Base-by-base conservation (phyloP, 1,139 yeast genomes). In the Scheffersomyces titani region DNA sequence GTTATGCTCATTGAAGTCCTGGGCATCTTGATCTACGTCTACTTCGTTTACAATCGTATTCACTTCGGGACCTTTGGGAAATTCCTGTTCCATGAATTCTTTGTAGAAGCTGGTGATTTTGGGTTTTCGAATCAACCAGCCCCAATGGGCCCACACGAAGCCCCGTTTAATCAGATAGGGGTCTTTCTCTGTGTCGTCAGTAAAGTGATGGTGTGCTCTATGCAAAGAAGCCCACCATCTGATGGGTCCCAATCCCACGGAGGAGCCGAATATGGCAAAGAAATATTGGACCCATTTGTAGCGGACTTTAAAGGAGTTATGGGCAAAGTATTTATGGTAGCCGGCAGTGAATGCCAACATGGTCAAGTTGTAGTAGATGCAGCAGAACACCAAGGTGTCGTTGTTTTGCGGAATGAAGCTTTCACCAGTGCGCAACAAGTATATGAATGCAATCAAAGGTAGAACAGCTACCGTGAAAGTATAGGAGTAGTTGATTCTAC, bases 301-400 rank as follows among this genome's bases (percentile, higher is more conserved):
- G 21, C 75, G 64, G 6, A 77, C 70, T 45, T 72, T 69, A 66
- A 86, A 86, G 3, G 90, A 72, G 57, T 82, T 80, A 64, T 88
- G 93, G 2, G 90, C 81, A 75, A 82, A 87, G 61, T 85, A 83
- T 59, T 90, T 76, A 70, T 88, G 92, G 66, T 88, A 88, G 2
- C 91, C 88, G 3, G 81, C 73, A 50, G 82, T 79, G 53, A 84
- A 72, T 6, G 83, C 73, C 6, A 82, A 64, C 40, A 78, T 65
- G 2, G 86, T 77, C 18, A 79, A 52, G 45, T 72, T 59, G 64
- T 80, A 82, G 63, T 81, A 80, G 30, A 70, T 59, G 2, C 75
- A 49, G 6, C 77, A 63, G 54, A 81, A 75, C 58, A 69, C 65
- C 30, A 73, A 51, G 47, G 82, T 75, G 49, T 60, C 63, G 2